phyloP scores from a whole-genome alignment of 139 green algal genomes.

The Pseudopediastrum boryanum region DNA sequence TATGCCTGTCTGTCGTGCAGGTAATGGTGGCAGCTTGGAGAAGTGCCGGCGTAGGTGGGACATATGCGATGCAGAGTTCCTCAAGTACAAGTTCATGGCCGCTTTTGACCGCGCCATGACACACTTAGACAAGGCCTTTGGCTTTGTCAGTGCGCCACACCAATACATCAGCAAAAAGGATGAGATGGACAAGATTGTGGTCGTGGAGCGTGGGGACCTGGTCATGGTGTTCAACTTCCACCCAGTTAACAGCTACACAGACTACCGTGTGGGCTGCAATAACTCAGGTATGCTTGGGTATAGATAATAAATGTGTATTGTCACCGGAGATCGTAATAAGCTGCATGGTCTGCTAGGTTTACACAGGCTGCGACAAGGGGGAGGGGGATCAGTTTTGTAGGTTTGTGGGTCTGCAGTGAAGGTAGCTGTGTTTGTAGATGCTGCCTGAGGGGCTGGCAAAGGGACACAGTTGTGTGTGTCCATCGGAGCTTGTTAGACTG shows the following conservation, averaged over 20 bases:
- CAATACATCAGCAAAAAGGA: conserved; percentile 81
- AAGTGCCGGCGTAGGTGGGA: conserved; percentile 96
- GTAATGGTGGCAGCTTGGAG: conserved; percentile 93
- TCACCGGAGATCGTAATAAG: no score
- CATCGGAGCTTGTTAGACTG: no score
- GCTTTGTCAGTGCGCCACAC: conserved; percentile 86
- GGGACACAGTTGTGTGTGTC: no score
- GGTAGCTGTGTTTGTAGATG: no score
- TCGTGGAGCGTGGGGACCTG: conserved; percentile 94
- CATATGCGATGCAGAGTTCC: conserved; percentile 80
- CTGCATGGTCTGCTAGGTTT: no score
- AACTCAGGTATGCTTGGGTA: conserved; percentile 62
- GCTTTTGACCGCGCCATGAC: conserved; percentile 93
- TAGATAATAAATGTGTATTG: no score
- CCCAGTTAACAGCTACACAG: conserved; percentile 84
- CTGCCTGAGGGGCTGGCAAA: no score
- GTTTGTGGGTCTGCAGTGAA: no score
- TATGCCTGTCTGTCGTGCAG: conserved; percentile 39
- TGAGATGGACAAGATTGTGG: conserved; percentile 95
- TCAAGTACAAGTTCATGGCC: conserved; percentile 93
- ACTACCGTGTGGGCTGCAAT: conserved; percentile 89
- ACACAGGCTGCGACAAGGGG: no score
- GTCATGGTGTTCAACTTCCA: conserved; percentile 99
- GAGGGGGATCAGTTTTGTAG: no score
- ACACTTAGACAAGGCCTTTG: conserved; percentile 94